Evolutionary conservation across 2,329 filamentous ascomycete species (phyloP), one percentile per base, ranked within the genome.

Genomic region (Fusarium neocosmosporiellum): DNA sequence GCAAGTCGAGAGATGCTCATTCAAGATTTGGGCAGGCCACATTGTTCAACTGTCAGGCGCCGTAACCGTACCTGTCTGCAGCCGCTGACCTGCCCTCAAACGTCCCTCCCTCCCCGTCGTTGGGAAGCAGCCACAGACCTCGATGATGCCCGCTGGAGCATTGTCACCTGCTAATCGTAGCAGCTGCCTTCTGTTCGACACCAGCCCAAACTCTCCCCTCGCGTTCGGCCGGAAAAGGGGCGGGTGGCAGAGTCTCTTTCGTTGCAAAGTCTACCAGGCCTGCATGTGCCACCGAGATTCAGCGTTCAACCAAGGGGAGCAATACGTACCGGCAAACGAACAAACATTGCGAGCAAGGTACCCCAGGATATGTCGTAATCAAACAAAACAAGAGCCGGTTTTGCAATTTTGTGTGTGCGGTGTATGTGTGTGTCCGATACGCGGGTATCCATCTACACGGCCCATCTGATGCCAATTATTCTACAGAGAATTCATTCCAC

Each of bases 361-460:
- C 24, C 46, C 46, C 24, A 50, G 10, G 16, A 59, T 24, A 20
- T 37, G 14, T 22, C 22, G 34, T 50, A 36, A 37, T 41, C 37
- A 29, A 27, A 66, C 43, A 37, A 65, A 64, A 34, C 57, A 71
- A 75, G 63, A 58, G 67, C 65, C 48, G 36, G 20, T 57, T n/a
- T 65, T 61, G 53, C 53, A 57, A 55, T 55, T 68, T 62, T 65
- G 68, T 71, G 62, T 61, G 57, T 65, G n/a, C 55, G 46, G 59
- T 61, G 63, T 63, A 46, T 36, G 20, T 24, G 43, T 18, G 46
- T 50, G 46, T 50, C 46, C 62, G 34, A 69, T 69, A 65, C 60
- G 55, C 58, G 70, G 70, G 67, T 76, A 77, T 77, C 70, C 69
- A 63, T 70, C 53, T 46, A 64, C 60, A 73, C 62, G 36, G 55